Evolutionary conservation across 768 basidiomycete genomes (phyloP).

Genomic region (Hysterangium stoloniferum): DNA sequence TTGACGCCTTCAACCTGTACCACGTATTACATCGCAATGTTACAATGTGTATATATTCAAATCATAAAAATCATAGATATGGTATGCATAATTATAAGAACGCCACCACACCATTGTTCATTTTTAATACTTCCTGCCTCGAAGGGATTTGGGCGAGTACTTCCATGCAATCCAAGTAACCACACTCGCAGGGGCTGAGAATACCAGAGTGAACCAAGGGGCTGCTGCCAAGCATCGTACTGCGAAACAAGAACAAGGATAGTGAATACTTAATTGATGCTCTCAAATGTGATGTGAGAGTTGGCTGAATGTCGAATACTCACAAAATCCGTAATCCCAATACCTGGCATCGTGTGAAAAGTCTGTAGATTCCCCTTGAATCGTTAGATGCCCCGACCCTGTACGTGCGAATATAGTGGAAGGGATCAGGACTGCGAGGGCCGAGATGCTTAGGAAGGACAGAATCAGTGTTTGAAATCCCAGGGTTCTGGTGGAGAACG

Average conservation of each 20-base stretch:
- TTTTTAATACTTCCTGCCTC: too few species aligned
- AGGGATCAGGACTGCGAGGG: slow-evolving; percentile 12
- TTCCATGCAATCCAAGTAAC: slow-evolving; percentile 7
- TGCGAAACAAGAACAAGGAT: background rate
- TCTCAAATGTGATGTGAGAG: background rate
- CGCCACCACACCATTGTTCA: too few species aligned
- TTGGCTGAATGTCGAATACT: background rate
- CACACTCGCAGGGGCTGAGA: slow-evolving; percentile 9
- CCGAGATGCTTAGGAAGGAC: slow-evolving; percentile 7
- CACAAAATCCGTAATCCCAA: slow-evolving; percentile 15
- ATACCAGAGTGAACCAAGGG: slow-evolving; percentile 14
- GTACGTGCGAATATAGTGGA: slow-evolving; percentile 12
- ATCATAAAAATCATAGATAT: too few species aligned
- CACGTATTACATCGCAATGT: too few species aligned
- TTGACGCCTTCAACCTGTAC: too few species aligned
- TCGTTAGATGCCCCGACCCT: slow-evolving; percentile 7
- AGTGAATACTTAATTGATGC: background rate
- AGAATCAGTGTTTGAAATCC: slow-evolving; percentile 9
- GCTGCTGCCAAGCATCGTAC: slow-evolving; percentile 14
- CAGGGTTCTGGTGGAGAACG: slow-evolving; percentile 11
- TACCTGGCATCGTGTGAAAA: slow-evolving; percentile 6
- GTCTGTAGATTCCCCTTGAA: slow-evolving; percentile 2
- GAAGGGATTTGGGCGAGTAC: background rate
- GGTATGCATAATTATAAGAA: too few species aligned
- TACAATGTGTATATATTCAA: too few species aligned